Conservation (phyloP, 2,329 filamentous ascomycete species). For the Neopestalotiopsis rosae region DNA sequence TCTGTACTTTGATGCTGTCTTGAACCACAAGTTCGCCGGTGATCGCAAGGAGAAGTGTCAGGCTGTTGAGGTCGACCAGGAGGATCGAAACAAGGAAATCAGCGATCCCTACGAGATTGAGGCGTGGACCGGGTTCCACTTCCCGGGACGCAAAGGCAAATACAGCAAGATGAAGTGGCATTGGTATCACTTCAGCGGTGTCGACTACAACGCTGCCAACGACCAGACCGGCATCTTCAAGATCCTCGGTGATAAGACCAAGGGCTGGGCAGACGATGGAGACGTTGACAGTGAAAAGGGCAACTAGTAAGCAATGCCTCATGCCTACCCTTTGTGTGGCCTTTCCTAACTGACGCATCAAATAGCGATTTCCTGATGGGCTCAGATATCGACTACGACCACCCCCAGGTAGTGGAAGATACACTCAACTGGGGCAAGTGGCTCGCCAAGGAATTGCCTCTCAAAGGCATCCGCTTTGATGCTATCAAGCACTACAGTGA, state of each 20-base stretch:
- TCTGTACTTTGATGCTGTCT: conserved; percentile 72
- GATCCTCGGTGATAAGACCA: conserved; percentile 53
- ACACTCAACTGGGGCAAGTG: conserved; percentile 39
- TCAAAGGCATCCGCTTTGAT: conserved; percentile 40
- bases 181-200: conserved; percentile 71
- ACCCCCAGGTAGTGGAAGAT: conserved; percentile 38
- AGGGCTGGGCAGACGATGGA: conserved; percentile 61
- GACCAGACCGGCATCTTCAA: conserved; percentile 68
- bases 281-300: conserved; percentile 64
- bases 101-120: conserved; percentile 66
- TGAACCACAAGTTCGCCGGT: conserved; percentile 75
- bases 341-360: neutral
- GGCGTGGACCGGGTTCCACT: conserved; percentile 72
- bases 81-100: conserved; percentile 49
- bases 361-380: conserved; percentile 35
- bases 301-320: conserved; percentile 31
- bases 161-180: conserved; percentile 69
- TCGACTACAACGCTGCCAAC: conserved; percentile 65
- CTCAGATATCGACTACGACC: conserved; percentile 39
- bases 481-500: conserved; percentile 43
- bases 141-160: conserved; percentile 62
- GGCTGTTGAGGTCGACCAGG: conserved; percentile 63
- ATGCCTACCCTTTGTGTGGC: neutral
- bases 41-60: conserved; percentile 65
- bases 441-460: conserved; percentile 34